Evolutionary conservation across 1,139 yeast genomes (phyloP).

Genomic region (Diutina mesorugosa): DNA sequence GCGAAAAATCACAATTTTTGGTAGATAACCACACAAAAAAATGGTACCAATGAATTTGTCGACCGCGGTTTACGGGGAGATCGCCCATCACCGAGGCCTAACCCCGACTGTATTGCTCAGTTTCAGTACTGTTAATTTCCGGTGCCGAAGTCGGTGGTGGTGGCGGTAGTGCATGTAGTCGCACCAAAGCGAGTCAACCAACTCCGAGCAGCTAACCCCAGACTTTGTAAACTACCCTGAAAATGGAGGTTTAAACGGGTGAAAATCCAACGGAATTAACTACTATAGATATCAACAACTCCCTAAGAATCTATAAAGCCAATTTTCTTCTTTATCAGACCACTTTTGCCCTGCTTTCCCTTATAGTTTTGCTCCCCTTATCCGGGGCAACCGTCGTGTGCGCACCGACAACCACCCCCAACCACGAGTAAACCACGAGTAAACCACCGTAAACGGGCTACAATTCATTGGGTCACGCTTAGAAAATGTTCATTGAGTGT

Average conservation of each 20-base stretch:
- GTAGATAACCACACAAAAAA: neutral
- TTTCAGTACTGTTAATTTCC: neutral
- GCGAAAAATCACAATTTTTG: neutral
- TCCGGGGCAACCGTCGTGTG: conserved; percentile 1
- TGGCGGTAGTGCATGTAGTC: neutral
- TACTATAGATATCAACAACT: too few relatives aligned
- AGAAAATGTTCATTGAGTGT: too few relatives aligned
- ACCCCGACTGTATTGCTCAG: too few relatives aligned
- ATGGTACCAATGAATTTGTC: neutral
- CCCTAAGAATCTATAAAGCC: too few relatives aligned
- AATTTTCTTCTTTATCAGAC: neutral
- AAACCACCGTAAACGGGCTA: neutral
- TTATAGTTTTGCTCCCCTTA: neutral
- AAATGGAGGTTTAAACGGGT: too few relatives aligned
- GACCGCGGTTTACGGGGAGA: neutral
- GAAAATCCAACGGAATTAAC: too few relatives aligned
- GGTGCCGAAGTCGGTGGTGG: conserved; percentile 1
- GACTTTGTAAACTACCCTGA: neutral
- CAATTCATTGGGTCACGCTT: too few relatives aligned
- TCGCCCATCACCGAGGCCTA: too few relatives aligned
- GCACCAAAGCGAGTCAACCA: neutral
- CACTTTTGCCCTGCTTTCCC: neutral
- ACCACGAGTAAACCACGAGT: neutral
- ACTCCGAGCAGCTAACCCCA: conserved; percentile 1
- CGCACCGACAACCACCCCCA: neutral